Conservation (phyloP, 148 eudicot species). For the Pouteria glomerata region DNA sequence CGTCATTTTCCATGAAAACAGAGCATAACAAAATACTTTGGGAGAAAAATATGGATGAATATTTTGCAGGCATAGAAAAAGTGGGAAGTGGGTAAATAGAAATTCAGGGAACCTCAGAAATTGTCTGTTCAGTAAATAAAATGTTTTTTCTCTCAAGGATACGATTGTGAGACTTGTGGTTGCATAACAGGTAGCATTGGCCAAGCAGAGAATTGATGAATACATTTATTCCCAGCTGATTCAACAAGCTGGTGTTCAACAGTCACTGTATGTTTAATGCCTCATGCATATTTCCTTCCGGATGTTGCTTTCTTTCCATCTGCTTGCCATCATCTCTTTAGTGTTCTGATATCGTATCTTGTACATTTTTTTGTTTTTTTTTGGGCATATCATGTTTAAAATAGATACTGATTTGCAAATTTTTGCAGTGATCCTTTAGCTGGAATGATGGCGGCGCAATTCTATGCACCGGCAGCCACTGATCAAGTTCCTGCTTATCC, state of each 20-base stretch:
- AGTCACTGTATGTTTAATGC: conserved; percentile 31
- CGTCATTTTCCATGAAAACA: neutral
- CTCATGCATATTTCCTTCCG: neutral
- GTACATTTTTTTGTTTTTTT: too few relatives aligned
- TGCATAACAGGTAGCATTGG: conserved; percentile 68
- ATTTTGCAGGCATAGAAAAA: neutral
- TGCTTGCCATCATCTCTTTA: too few relatives aligned
- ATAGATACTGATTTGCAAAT: neutral
- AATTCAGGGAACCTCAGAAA: neutral
- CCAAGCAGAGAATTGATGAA: conserved; percentile 91
- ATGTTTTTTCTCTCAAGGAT: neutral
- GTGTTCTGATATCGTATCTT: too few relatives aligned
- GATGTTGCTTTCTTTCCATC: too few relatives aligned
- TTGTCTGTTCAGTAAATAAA: neutral
- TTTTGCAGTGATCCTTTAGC: conserved; percentile 32
- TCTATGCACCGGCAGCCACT: conserved; percentile 11
- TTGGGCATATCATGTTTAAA: neutral
- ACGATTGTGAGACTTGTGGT: conserved; percentile 6
- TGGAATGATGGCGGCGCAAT: conserved; percentile 19
- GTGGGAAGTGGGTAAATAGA: neutral
- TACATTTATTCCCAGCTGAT: conserved; percentile 78
- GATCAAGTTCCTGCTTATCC: conserved; percentile 28
- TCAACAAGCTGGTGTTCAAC: conserved; percentile 42
- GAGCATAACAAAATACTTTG: neutral
- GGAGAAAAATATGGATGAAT: neutral